These are phyloP conservation scores for Cupressus sempervirens DNA, from an alignment of 75 land plant genomes.

Conservation along the genomic window DNA sequence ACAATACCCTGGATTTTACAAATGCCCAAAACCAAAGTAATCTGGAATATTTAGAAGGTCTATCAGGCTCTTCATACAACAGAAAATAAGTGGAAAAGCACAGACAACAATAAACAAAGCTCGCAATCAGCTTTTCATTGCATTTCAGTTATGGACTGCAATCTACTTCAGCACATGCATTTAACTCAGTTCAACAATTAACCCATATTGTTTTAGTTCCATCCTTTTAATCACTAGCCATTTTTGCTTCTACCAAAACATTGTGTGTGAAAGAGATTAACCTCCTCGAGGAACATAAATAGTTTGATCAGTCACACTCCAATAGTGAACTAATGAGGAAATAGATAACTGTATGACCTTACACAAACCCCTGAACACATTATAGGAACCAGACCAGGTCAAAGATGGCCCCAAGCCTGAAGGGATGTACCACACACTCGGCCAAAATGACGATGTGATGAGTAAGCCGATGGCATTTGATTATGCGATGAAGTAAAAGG, in stretches of 20 bases:
- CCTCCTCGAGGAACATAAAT: no score
- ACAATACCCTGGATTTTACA: neutral
- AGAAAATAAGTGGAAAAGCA: neutral
- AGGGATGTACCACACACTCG: no score
- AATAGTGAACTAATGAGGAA: no score
- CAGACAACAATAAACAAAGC: neutral
- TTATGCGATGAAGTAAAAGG: no score
- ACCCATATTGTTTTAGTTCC: neutral
- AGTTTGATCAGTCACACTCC: no score
- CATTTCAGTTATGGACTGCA: neutral
- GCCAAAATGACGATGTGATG: no score
- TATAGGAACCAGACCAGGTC: no score
- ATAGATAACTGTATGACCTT: no score
- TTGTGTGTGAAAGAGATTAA: neutral
- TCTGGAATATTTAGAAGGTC: neutral
- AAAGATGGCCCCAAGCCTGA: no score
- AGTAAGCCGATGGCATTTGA: no score
- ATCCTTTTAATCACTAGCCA: neutral
- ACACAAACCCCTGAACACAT: no score
- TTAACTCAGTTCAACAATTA: neutral
- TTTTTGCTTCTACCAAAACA: neutral
- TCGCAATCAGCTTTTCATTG: neutral
- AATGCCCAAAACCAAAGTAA: neutral
- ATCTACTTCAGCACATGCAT: neutral
- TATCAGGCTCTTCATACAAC: neutral